phyloP scores from a whole-genome alignment of 345 rosid species.

The Excoecaria agallocha region DNA sequence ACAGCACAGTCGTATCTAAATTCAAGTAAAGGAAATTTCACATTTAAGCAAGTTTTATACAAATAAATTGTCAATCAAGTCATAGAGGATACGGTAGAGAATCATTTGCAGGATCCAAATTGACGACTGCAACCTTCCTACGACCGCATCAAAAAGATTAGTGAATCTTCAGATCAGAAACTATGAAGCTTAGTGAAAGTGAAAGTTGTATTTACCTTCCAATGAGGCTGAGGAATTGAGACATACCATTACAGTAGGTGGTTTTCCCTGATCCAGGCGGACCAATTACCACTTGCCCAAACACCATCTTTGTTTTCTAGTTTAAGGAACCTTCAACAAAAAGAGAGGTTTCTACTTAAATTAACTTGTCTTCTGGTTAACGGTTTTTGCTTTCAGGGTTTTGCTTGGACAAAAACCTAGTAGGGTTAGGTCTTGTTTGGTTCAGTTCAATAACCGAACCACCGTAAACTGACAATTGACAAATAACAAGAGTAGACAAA shows the following conservation, averaged over 20 bases:
- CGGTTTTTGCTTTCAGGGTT: background rate
- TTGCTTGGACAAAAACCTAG: no score
- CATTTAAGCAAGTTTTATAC: background rate
- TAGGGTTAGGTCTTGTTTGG: no score
- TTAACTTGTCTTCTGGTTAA: background rate
- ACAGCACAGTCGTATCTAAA: constrained; percentile 77
- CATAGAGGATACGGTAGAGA: constrained; percentile 69
- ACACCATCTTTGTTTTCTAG: constrained; percentile 46
- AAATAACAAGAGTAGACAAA: no score
- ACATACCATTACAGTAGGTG: constrained; percentile 97
- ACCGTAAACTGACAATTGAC: no score
- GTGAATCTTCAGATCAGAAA: no score
- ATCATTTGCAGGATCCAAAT: constrained; percentile 96
- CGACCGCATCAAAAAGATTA: background rate
- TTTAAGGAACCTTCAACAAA: background rate
- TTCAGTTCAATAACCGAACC: no score
- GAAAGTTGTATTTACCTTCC: constrained; percentile 51
- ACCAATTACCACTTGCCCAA: constrained; percentile 91
- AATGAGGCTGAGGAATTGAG: constrained; percentile 81
- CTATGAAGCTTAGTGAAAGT: background rate
- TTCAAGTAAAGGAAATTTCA: constrained; percentile 41
- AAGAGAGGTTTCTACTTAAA: background rate
- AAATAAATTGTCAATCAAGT: constrained; percentile 1
- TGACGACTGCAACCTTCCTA: constrained; percentile 90
- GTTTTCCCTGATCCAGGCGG: constrained; percentile 99